Percentiles rank a stretch among this genome's conserved stretches.
Evolutionary conservation across 805 yeast species (phyloP).

Genomic region (Candida ortonii): DNA sequence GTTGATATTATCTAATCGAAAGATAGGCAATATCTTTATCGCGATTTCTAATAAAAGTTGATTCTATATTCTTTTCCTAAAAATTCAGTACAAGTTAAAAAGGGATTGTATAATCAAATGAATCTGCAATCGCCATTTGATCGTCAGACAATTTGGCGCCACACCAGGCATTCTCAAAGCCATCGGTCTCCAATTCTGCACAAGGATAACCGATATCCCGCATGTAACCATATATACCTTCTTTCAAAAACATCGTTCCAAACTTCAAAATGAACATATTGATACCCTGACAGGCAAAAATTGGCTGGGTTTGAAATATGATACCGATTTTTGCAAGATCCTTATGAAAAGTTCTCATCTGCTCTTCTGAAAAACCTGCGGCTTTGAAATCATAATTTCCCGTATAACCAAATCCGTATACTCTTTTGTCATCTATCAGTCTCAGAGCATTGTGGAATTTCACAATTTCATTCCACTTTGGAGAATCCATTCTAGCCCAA

Average conservation of each 20-base stretch:
- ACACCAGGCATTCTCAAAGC: slow-evolving; percentile 24
- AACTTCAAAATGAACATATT: slow-evolving; percentile 49
- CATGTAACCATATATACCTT: slow-evolving; percentile 51
- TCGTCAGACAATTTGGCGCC: slow-evolving; percentile 23
- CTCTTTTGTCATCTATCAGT: slow-evolving; percentile 45
- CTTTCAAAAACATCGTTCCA: slow-evolving; percentile 45
- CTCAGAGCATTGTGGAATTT: slow-evolving; percentile 48
- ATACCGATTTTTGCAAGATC: slow-evolving; percentile 58
- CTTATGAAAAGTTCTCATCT: slow-evolving; percentile 47
- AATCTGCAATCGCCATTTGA: slow-evolving; percentile 21
- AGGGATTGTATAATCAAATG: slow-evolving; percentile 16
- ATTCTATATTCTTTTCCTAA: slow-evolving; percentile 1
- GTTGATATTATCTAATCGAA: too few relatives aligned
- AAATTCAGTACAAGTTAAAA: too few relatives aligned
- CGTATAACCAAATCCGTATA: slow-evolving; percentile 57
- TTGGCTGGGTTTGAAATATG: slow-evolving; percentile 47
- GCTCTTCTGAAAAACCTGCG: slow-evolving; percentile 49
- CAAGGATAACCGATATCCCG: slow-evolving; percentile 18
- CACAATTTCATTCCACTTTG: slow-evolving; percentile 52
- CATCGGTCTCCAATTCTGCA: slow-evolving; percentile 14
- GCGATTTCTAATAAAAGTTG: neutral
- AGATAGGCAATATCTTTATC: neutral
- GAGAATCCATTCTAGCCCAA: slow-evolving; percentile 64
- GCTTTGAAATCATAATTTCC: slow-evolving; percentile 62
- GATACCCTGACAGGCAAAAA: slow-evolving; percentile 55